Base-by-base conservation (phyloP, 805 yeast species). In the Torulaspora gathmanii region DNA sequence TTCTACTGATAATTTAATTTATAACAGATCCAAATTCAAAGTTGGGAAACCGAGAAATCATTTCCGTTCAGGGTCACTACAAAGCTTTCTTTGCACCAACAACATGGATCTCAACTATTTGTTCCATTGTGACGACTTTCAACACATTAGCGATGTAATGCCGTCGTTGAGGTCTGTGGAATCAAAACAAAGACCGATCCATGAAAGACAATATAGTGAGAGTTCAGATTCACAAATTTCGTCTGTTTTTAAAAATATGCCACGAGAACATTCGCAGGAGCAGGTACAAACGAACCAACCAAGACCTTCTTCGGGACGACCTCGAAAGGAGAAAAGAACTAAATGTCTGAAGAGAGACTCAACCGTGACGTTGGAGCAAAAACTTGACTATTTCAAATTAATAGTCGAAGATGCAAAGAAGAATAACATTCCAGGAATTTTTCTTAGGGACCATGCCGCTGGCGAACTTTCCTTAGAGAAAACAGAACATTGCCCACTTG, bases 401-500 rank as follows among this genome's bases (percentile, higher is more conserved):
- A 33, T 45, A 16, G 22, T 49, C 4, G 40, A 42, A 9, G 42
- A 43, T 13, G 52, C 52, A 29, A 49, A 28, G 26, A 10, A 7
- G 12, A 49, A 45, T 15, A 26, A 38, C 5, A 13, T 37, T 17
- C 43, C 46, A 16, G 52, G 52, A 11, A 49, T 49, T 9, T 42
- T 49, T 16, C 34, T 49, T 17, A 45, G 52, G 28, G 50, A 49
- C 8, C 49, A 49, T 30, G 52, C 52, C n/a, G 52, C 49, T 11
- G 36, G 42, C 19, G 52, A 49, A 30, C 42, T 49, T 19, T 42
- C 45, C 17, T 15, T 45, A 19, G 38, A 44, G 13, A 40, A 42
- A 26, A 30, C 30, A 15, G 50, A 46, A 17, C 44, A 45, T 28
- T 36, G 34, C 15, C 19, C 47, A 10, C 29, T 46, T 5, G 39